A percentile compares a stretch with the other conserved stretches of the same genome.
Conservation (phyloP, 371 early-diverging fungal genomes). For the Umbelopsis sp. region DNA sequence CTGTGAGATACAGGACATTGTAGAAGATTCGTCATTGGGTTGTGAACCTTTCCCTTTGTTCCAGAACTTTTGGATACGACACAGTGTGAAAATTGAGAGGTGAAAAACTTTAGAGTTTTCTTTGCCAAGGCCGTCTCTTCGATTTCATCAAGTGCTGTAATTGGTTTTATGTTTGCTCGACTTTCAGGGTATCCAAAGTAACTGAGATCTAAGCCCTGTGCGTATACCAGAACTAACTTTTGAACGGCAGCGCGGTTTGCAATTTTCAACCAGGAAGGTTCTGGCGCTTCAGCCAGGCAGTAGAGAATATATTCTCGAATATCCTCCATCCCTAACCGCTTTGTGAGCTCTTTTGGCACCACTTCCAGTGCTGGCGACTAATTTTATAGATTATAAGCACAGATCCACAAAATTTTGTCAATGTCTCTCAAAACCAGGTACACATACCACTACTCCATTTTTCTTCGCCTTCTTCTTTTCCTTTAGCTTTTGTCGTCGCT, state of each 20-base stretch:
- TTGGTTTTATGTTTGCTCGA: conserved; percentile 20
- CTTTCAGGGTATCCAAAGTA: conserved; percentile 30
- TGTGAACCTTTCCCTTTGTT: conserved; percentile 28
- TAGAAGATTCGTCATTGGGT: conserved; percentile 38
- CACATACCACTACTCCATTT: conserved; percentile 23
- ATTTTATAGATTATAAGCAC: conserved; percentile 14
- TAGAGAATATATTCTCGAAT: conserved; percentile 43
- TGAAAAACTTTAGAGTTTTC: conserved; percentile 40
- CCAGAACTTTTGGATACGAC: conserved; percentile 38
- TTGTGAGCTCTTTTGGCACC: conserved; percentile 23
- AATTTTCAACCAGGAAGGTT: conserved; percentile 36
- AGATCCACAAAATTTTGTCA: background rate
- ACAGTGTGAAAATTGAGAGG: conserved; percentile 35
- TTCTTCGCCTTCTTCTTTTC: conserved; percentile 26
- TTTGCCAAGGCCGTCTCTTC: conserved; percentile 30
- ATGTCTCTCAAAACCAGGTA: background rate
- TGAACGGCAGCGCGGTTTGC: conserved; percentile 31
- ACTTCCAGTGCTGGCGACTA: conserved; percentile 29
- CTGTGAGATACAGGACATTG: conserved; percentile 35
- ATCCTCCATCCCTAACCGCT: conserved; percentile 27
- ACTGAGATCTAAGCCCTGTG: conserved; percentile 39
- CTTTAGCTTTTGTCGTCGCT: conserved; percentile 31
- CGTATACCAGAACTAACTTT: conserved; percentile 37
- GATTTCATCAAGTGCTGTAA: conserved; percentile 26
- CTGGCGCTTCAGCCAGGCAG: conserved; percentile 33